phyloP scores from a whole-genome alignment of 1,139 yeast genomes.

The Candida sp. region DNA sequence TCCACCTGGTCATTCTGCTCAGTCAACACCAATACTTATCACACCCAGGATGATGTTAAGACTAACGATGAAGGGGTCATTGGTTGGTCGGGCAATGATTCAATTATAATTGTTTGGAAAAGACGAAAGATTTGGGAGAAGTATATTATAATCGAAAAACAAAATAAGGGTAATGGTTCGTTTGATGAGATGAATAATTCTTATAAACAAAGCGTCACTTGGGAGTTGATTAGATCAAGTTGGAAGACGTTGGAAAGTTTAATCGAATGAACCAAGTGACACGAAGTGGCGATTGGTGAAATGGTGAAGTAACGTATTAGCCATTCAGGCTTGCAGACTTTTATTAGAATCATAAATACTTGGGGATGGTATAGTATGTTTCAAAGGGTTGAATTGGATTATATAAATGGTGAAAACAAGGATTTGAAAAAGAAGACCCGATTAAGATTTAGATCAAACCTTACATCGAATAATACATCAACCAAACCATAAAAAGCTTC shows the following conservation, averaged over 20 bases:
- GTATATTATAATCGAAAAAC: constrained; percentile 58
- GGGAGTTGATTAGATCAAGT: constrained; percentile 69
- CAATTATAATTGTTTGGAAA: constrained; percentile 71
- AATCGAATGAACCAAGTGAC: not conserved
- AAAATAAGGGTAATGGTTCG: constrained; percentile 2
- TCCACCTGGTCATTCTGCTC: constrained; percentile 91
- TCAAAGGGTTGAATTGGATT: too few species aligned
- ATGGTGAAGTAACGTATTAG: too few species aligned
- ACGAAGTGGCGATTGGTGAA: too few species aligned
- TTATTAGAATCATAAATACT: too few species aligned
- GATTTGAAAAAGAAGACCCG: too few species aligned
- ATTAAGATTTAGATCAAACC: too few species aligned
- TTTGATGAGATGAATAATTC: not conserved
- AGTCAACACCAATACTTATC: constrained; percentile 54
- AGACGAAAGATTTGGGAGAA: constrained; percentile 79
- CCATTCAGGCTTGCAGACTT: too few species aligned
- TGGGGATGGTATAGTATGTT: too few species aligned
- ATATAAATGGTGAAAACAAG: too few species aligned
- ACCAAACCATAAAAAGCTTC: too few species aligned
- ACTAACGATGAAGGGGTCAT: constrained; percentile 58
- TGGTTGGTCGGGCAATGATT: constrained; percentile 77
- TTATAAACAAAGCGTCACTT: constrained; percentile 14
- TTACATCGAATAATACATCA: too few species aligned
- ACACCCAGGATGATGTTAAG: constrained; percentile 21
- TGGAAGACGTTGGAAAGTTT: constrained; percentile 63